Conservation (phyloP, 768 basidiomycete genomes). For the Lentinula detonsa region DNA sequence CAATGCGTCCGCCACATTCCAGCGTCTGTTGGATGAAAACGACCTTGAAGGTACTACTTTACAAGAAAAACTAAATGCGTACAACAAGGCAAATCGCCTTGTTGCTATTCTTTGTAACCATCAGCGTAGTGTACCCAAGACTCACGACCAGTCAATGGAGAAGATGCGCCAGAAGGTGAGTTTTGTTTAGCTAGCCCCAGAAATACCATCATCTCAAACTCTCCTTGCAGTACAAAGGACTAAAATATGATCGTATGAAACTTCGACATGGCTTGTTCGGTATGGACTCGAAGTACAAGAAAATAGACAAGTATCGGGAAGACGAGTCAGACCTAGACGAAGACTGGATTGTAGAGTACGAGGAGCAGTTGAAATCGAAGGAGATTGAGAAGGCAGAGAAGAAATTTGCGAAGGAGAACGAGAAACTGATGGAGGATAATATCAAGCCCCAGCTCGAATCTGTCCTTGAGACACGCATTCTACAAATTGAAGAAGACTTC, state of each 20-base stretch:
- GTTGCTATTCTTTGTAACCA: slow-evolving; percentile 99
- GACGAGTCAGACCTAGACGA: slow-evolving; percentile 95
- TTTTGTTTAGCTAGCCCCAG: slow-evolving; percentile 1
- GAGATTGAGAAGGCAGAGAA: slow-evolving; percentile 89
- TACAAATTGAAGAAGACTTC: slow-evolving; percentile 72
- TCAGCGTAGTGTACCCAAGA: slow-evolving; percentile 91
- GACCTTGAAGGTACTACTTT: slow-evolving; percentile 56
- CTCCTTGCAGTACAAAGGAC: slow-evolving; percentile 59
- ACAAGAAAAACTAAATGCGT: slow-evolving; percentile 96
- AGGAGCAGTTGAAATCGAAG: slow-evolving; percentile 68
- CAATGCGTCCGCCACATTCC: slow-evolving; percentile 96
- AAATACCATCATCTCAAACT: background rate
- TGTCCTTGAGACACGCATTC: slow-evolving; percentile 62
- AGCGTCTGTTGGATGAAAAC: slow-evolving; percentile 77
- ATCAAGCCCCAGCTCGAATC: slow-evolving; percentile 51
- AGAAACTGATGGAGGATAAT: slow-evolving; percentile 73
- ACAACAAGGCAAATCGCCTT: slow-evolving; percentile 94
- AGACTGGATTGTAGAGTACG: slow-evolving; percentile 79
- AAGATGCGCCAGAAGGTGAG: slow-evolving; percentile 88
- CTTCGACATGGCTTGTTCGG: slow-evolving; percentile 82
- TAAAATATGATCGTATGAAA: slow-evolving; percentile 98
- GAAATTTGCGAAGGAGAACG: slow-evolving; percentile 93
- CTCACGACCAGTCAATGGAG: slow-evolving; percentile 89
- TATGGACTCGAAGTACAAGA: slow-evolving; percentile 75
- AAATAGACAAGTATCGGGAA: slow-evolving; percentile 67